phyloP scores from a whole-genome alignment of 345 rosid genomes.

The Eutrema heterophyllum region DNA sequence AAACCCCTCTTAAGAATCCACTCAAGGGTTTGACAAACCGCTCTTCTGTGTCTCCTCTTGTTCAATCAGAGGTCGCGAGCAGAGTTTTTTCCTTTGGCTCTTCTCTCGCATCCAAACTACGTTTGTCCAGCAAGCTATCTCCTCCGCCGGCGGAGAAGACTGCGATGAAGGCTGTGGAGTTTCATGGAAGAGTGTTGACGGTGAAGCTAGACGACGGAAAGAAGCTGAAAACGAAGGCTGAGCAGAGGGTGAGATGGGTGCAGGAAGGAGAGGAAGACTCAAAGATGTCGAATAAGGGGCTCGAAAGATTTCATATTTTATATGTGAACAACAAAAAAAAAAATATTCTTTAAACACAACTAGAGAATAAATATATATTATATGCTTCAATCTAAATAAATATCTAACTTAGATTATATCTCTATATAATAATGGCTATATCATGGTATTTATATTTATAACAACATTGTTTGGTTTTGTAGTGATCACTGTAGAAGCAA shows the following conservation, averaged over 20 bases:
- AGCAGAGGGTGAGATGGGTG: constrained; percentile 66
- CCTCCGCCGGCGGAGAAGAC: constrained; percentile 59
- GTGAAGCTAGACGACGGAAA: constrained; percentile 88
- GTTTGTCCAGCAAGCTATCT: constrained; percentile 70
- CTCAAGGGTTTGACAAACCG: constrained; percentile 39
- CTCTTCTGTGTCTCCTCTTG: constrained; percentile 21
- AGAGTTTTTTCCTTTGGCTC: constrained; percentile 28
- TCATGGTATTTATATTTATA: too few relatives aligned
- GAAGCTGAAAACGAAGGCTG: constrained; percentile 57
- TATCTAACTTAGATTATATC: too few relatives aligned
- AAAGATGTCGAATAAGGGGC: constrained; percentile 33
- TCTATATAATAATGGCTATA: too few relatives aligned
- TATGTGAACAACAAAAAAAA: too few relatives aligned
- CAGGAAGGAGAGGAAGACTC: constrained; percentile 44
- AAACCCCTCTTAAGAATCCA: constrained; percentile 48
- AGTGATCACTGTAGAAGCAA: too few relatives aligned
- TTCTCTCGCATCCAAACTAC: constrained; percentile 57
- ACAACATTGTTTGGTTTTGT: too few relatives aligned
- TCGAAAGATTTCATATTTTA: constrained; percentile 16
- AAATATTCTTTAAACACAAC: too few relatives aligned
- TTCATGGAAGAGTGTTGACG: constrained; percentile 81
- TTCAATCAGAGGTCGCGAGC: constrained; percentile 10
- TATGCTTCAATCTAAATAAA: too few relatives aligned
- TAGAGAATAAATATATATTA: too few relatives aligned
- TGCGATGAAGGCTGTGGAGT: constrained; percentile 80